Conservation (phyloP, 2,329 filamentous ascomycete genomes). For the Clonostachys rhizophaga region DNA sequence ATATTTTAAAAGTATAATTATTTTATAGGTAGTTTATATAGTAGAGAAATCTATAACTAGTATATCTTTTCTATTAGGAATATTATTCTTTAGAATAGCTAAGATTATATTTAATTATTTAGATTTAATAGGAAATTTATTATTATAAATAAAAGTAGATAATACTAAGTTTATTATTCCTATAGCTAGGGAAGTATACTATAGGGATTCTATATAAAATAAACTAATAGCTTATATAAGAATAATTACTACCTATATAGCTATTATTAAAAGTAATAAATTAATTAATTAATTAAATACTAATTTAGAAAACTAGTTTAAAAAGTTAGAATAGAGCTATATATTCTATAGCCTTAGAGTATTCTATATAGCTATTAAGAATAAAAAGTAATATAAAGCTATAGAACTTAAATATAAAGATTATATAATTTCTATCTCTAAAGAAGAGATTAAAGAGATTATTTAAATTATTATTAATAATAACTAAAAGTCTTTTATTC, state of each 20-base stretch:
- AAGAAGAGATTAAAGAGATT: not conserved
- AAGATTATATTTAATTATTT: too few species aligned
- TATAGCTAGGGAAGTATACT: not conserved
- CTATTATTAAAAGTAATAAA: too few species aligned
- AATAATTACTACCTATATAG: too few species aligned
- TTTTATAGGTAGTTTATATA: too few species aligned
- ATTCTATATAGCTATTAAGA: not conserved
- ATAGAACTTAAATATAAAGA: not conserved
- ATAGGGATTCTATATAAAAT: not conserved
- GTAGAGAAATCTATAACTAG: too few species aligned
- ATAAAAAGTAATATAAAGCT: not conserved
- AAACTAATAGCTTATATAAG: too few species aligned
- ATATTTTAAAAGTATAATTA: too few species aligned
- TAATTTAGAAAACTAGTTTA: not conserved
- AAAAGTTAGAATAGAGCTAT: not conserved
- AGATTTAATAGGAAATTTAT: too few species aligned
- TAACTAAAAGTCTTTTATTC: not conserved
- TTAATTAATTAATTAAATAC: too few species aligned
- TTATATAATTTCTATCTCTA: not conserved
- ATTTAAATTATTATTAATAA: not conserved
- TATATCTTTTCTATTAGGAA: too few species aligned
- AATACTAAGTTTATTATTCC: not conserved
- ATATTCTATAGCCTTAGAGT: not conserved
- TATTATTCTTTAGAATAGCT: too few species aligned
- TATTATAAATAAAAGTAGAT: not conserved